Evolutionary conservation across 2,329 filamentous ascomycete species (phyloP), one percentile per base, ranked within the genome.

Genomic region (Kalaharituber pfeilii): DNA sequence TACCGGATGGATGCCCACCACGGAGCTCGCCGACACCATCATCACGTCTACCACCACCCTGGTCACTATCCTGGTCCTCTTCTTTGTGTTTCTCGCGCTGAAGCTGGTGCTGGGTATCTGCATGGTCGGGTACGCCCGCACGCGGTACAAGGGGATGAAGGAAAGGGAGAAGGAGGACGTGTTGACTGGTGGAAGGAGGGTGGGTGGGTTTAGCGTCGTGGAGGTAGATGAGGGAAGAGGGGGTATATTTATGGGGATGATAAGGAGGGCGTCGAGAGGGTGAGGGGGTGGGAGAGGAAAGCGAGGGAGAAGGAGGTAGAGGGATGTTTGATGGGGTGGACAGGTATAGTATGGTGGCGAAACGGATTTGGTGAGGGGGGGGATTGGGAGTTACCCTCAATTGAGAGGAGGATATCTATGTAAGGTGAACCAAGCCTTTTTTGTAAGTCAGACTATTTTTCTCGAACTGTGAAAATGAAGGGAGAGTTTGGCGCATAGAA

Each of bases 281-380:
- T 82, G 63, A 73, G 73, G 57, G 78, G 81, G 56, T 79, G 80
- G 59, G 80, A 81, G 57, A 77, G 78, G 64, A 72, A 77, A 62
- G 76, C 75, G 5, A 77, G 76, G 57, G 77, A 79, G 59, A 80
- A 76, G 60, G 74, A 74, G 24, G 60, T 62, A 18, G 42, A 47
- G 13, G 42, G 42, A 79, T 77, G 66, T 78, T 79, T 68, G 83
- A 75, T 64, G 79, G 71, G 66, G 86, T 80, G 59, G 79, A 75
- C 62, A 75, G 91, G 63, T 98, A 95, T 70, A 86, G 87, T 66
- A 95, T 96, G 91, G 82, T 87, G 63, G 86, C 86, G 0, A 96
- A 95, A 75, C 77, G 91, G 66, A 98, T 98, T 47, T 47, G 42
- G 42, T 47, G 42, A 47, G 42, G 7, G 4, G 7, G 20, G 4